Evolutionary conservation across 2,329 filamentous ascomycete species (phyloP), one percentile per base, ranked within the genome.

Genomic region (Aschersonia sp.): DNA sequence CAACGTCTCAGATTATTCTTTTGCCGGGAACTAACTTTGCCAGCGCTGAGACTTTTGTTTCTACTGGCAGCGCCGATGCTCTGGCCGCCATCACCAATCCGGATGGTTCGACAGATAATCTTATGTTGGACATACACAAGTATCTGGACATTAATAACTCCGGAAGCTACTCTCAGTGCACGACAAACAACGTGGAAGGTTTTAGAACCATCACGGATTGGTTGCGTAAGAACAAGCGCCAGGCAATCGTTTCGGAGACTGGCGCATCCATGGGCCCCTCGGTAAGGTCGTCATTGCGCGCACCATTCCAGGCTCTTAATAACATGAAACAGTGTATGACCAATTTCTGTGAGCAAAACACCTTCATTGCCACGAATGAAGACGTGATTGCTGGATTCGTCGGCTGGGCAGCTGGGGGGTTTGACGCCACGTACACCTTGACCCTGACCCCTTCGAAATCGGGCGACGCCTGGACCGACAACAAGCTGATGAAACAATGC

Each of bases 61-160:
- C 65, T 3, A 68, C 64, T 40, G 73, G 73, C 3, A 73, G 71
- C 9, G 75, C 70, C 0, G 71, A 69, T 1, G 71, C 71, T 4
- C 62, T 84, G 6, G 57, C 68, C 20, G 67, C 60, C 3, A 68
- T 84, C 31, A 75, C 64, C 45, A 82, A 84, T 56, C 75, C 72
- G 0, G 77, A 82, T 53, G 75, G 75, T 2, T 65, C 63, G n/a
- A 77, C 66, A 2, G 69, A 72, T 47, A 71, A 71, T 46, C 61
- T 84, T n/a, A 61, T 78, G 9, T 65, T 80, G 31, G 77, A 80
- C 52, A 64, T 81, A 9, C 77, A 81, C 61, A 74, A 79, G 58
- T 81, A 80, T 56, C 68, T 81, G 4, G 77, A 80, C 54, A 65
- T 61, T 28, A 73, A 79, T 61, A 73, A 74, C 61, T 73, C 70